Evolutionary conservation across 1,284 basidiomycete species (phyloP), one percentile per base, ranked within the genome.

Genomic region (Microbotryum silenes-acaulis): DNA sequence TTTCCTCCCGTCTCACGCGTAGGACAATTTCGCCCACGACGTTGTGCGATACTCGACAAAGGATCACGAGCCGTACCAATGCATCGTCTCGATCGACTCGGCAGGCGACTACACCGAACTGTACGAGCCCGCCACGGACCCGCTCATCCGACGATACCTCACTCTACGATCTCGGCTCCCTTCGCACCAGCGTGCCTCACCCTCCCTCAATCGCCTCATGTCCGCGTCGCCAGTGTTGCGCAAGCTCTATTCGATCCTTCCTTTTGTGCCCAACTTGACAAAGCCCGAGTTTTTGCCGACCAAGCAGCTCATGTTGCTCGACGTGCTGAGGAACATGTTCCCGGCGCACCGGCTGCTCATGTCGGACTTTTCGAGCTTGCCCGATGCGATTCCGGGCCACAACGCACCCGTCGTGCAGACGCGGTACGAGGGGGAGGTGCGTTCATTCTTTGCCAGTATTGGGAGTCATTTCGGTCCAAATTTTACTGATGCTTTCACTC

Each of bases 21-120:
- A 91, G 88, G 96, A 99, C 76, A 99, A 99, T 75, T 91, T 99
- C 66, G 85, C 93, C 3, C 96, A 98, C 74, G 96, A 99, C 73
- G 83, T 97, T 70, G 82, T 99, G 51, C 86, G 94, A 37, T 97
- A 96, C 72, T 86, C 91, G 70, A 78, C 88, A 45, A 78, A 80
- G 7, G 61, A 90, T 84, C 46, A 74, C 59, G 78, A 85, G 69
- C 91, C 94, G 0, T 84, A 88, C 60, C 92, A 98, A 76, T 89
- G 85, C 16, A 72, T 91, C 23, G 86, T 98, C 16, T 82, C 86
- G 12, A 82, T 97, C 64, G 88, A 94, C 76, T 79, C 81, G 7
- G 78, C 82, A 2, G 91, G 92, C 59, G 91, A 97, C 71, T 96
- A 93, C 73, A 80, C 85, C 64, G 86, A 87, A 60, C 79, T 91